These are phyloP conservation scores for Hericium coralloides DNA, from an alignment of 768 basidiomycete genomes.

Conservation along the genomic window DNA sequence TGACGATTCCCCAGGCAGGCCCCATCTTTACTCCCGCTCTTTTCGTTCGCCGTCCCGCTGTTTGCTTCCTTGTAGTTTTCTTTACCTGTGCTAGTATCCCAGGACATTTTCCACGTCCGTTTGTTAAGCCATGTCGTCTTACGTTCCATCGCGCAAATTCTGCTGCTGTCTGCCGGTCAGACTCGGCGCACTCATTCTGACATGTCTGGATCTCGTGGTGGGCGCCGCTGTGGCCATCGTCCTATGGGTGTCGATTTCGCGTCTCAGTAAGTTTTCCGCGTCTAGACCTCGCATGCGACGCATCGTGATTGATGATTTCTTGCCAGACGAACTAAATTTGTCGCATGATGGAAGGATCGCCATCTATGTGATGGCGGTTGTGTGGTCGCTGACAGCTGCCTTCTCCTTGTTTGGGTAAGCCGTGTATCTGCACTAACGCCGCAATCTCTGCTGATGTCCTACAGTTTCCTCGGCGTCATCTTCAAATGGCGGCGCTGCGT, in stretches of 20 bases:
- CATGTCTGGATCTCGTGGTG: slow-evolving; percentile 31
- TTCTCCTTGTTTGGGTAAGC: slow-evolving; percentile 12
- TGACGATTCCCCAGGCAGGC: too few species aligned
- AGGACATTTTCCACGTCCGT: not conserved
- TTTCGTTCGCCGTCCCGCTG: too few species aligned
- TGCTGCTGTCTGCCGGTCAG: slow-evolving; percentile 61
- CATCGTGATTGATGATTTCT: too few species aligned
- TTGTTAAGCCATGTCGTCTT: slow-evolving; percentile 26
- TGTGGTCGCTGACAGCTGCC: slow-evolving; percentile 4
- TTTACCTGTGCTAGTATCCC: too few species aligned
- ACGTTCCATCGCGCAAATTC: slow-evolving; percentile 47
- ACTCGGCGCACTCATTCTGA: slow-evolving; percentile 51
- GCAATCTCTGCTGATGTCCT: not conserved
- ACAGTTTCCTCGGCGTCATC: slow-evolving; percentile 36
- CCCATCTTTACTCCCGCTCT: too few species aligned
- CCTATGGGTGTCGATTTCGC: slow-evolving; percentile 38
- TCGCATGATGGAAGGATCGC: slow-evolving; percentile 8
- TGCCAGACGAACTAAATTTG: not conserved
- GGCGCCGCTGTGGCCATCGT: slow-evolving; percentile 36
- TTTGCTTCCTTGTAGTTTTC: too few species aligned
- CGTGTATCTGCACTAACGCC: not conserved
- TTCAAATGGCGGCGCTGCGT: slow-evolving; percentile 34
- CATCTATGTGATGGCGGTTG: slow-evolving; percentile 1
- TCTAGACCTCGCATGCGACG: too few species aligned
- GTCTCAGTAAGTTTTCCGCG: slow-evolving; percentile 30